Percentiles rank a stretch among this genome's conserved stretches.
These are phyloP conservation scores for Saccharomyces hybrid DNA, from an alignment of 1,139 yeast genomes.

Conservation along the genomic window DNA sequence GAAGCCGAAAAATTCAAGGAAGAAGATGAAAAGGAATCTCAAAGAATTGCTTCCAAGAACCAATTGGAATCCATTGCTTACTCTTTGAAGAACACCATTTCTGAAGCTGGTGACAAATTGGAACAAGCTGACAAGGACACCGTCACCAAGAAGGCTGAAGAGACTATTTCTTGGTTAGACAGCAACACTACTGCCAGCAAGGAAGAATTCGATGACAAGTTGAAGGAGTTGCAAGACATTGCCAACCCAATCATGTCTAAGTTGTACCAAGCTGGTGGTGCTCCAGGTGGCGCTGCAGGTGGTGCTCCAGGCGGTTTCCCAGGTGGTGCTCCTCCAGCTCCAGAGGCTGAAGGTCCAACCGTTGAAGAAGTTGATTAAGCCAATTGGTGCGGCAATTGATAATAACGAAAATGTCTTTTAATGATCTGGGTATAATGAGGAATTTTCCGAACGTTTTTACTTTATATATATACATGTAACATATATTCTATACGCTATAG, in stretches of 20 bases:
- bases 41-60: slow-evolving; percentile 71
- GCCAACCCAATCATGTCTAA: slow-evolving; percentile 60
- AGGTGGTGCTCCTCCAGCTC: slow-evolving; percentile 32
- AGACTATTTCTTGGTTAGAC: slow-evolving; percentile 76
- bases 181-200: slow-evolving; percentile 76
- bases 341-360: slow-evolving; percentile 47
- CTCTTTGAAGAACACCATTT: slow-evolving; percentile 63
- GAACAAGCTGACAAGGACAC: slow-evolving; percentile 80
- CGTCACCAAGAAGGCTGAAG: slow-evolving; percentile 74
- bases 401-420: neutral
- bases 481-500: neutral
- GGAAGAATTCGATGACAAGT: slow-evolving; percentile 65
- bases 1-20: slow-evolving; percentile 78
- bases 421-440: neutral
- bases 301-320: slow-evolving; percentile 34
- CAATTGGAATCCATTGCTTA: slow-evolving; percentile 79
- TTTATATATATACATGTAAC: neutral
- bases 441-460: neutral
- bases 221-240: slow-evolving; percentile 54
- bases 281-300: slow-evolving; percentile 42
- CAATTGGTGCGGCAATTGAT: slow-evolving; percentile 8
- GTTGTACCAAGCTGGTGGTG: slow-evolving; percentile 58
- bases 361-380: slow-evolving; percentile 63
- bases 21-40: slow-evolving; percentile 70
- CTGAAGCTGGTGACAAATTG: slow-evolving; percentile 54